Evolutionary conservation across 371 early-diverging fungal genomes (phyloP), one percentile per base, ranked within the genome.

Genomic region (Rhizopus sp.): DNA sequence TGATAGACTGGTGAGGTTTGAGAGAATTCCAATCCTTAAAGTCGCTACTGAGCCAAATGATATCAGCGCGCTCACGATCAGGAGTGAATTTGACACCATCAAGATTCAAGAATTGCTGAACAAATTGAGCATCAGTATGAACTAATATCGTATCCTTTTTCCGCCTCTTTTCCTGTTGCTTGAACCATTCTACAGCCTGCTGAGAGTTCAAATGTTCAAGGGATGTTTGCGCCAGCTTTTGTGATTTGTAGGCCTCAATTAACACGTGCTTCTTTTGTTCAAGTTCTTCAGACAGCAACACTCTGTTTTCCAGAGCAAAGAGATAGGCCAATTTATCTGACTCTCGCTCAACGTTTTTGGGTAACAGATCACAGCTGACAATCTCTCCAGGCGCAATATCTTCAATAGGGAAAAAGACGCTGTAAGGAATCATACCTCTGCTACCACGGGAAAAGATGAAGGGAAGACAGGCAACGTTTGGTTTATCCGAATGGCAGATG

Each of bases 381-480:
- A 76, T 62, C 33, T 75, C 82, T 7, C 83, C 83, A 42, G 78
- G 57, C 7, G 64, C 61, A 42, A 85, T 73, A 45, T 80, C 79
- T 46, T 78, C 69, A 55, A 83, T 78, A 2, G 85, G 83, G 64
- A 77, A 85, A 46, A 85, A 63, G 48, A 85, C 77, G 49, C 82
- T 82, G 51, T 85, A 85, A 13, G 85, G 82, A 38, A 85, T 81
- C 53, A 83, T 81, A 12, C 66, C 70, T 7, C 51, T 60, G 3
- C 69, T 66, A 3, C 85, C 83, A 10, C 83, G 80, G 23, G 82
- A 80, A 54, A 81, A 85, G 66, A 85, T 80, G 54, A 85, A 85
- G 6, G 85, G 85, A 4, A 77, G 49, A 61, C 79, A 80, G 49
- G 71, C 56, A 6, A 82, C 70, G 58, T 82, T 82, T 50, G 85